Conservation (phyloP, 805 yeast genomes). For the Pichia heedii region DNA sequence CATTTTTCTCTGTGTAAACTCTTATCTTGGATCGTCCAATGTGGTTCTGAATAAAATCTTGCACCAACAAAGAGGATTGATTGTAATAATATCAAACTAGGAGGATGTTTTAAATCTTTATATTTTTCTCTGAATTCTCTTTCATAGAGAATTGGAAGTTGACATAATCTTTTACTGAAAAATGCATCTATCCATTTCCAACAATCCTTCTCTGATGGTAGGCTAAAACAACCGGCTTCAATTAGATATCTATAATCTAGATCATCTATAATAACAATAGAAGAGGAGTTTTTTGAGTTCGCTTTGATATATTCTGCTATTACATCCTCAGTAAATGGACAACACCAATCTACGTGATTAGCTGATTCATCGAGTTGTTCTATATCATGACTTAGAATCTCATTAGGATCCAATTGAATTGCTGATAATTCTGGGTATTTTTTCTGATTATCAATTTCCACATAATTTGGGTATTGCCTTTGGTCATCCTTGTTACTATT, state of each 20-base stretch:
- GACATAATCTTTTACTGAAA: conserved; percentile 58
- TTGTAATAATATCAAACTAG: conserved; percentile 54
- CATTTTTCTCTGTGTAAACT: conserved; percentile 29
- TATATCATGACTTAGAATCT: conserved; percentile 11
- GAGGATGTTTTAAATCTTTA: conserved; percentile 45
- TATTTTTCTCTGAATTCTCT: conserved; percentile 51
- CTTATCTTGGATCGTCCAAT: conserved; percentile 35
- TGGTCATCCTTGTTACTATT: no score
- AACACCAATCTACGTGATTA: conserved; percentile 2
- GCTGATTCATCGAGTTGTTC: not conserved
- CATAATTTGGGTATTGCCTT: conserved; percentile 10
- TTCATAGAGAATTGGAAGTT: conserved; percentile 59
- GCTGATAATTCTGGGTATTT: conserved; percentile 17
- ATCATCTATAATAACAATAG: conserved; percentile 10
- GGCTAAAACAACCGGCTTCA: conserved; percentile 50
- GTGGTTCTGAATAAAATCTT: conserved; percentile 47
- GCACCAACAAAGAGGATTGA: conserved; percentile 64
- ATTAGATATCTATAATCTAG: conserved; percentile 17
- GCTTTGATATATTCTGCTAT: conserved; percentile 18
- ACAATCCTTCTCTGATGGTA: conserved; percentile 53
- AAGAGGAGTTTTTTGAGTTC: conserved; percentile 1
- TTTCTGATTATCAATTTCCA: conserved; percentile 16
- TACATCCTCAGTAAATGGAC: conserved; percentile 24
- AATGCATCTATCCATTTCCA: conserved; percentile 52
- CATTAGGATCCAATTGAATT: conserved; percentile 16